phyloP scores from a whole-genome alignment of 2,329 filamentous ascomycete genomes.

The Diplodia corticola region DNA sequence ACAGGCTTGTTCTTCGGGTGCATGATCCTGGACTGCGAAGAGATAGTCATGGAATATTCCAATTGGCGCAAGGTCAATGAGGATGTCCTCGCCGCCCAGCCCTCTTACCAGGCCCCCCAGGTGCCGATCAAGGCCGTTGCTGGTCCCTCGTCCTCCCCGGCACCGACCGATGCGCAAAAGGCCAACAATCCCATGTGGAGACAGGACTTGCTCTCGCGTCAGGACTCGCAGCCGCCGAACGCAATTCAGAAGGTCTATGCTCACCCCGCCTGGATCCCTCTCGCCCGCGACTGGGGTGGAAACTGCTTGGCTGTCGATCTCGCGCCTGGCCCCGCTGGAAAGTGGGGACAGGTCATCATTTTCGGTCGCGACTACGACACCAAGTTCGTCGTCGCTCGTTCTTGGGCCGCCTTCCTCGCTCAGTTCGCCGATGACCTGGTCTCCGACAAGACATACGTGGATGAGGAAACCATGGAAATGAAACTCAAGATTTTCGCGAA shows the following conservation, averaged over 20 bases:
- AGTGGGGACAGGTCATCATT: conserved; percentile 95
- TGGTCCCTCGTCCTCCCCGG: conserved; percentile 62
- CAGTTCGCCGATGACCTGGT: conserved; percentile 85
- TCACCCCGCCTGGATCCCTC: conserved; percentile 91
- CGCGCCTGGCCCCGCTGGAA: conserved; percentile 82
- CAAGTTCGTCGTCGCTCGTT: conserved; percentile 93
- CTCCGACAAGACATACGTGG: conserved; percentile 87
- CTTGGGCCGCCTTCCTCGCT: conserved; percentile 85
- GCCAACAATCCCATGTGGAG: conserved; percentile 71
- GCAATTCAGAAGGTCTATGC: conserved; percentile 90
- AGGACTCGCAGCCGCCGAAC: conserved; percentile 84
- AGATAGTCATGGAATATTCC: conserved; percentile 96
- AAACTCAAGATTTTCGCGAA: conserved; percentile 84
- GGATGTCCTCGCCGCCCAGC: conserved; percentile 70
- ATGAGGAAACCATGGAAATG: conserved; percentile 88
- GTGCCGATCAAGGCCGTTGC: conserved; percentile 71
- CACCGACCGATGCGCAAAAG: conserved; percentile 49
- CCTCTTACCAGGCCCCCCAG: conserved; percentile 58
- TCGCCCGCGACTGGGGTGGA: conserved; percentile 96
- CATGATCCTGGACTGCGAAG: conserved; percentile 97
- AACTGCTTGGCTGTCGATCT: conserved; percentile 96
- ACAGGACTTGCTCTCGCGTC: conserved; percentile 77
- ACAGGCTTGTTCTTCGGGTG: conserved; percentile 90
- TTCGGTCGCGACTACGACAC: conserved; percentile 98
- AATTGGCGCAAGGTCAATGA: conserved; percentile 95